These are phyloP conservation scores for Monilinia fructicola DNA, from an alignment of 2,329 filamentous ascomycete species.

Conservation along the genomic window DNA sequence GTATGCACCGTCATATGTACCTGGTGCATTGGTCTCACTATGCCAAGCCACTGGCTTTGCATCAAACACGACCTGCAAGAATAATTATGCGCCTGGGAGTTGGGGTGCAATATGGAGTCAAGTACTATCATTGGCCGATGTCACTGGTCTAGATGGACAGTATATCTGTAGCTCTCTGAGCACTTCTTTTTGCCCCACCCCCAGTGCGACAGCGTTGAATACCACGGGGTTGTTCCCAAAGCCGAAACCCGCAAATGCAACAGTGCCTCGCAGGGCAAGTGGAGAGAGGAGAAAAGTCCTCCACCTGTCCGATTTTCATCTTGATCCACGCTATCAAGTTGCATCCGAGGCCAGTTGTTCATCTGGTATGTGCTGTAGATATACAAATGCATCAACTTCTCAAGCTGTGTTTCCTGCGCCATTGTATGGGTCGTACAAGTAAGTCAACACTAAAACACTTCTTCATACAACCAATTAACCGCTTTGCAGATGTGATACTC, in stretches of 20 bases:
- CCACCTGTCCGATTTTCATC: constrained; percentile 56
- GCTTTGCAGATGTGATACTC: constrained; percentile 51
- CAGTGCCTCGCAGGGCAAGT: constrained; percentile 46
- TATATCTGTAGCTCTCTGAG: constrained; percentile 56
- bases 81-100: constrained; percentile 48
- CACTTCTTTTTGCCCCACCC: constrained; percentile 49
- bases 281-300: constrained; percentile 56
- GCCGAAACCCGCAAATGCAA: constrained; percentile 50
- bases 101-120: constrained; percentile 60
- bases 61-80: constrained; percentile 49
- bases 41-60: constrained; percentile 51
- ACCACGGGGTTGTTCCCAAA: constrained; percentile 50
- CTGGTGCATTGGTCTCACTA: constrained; percentile 51
- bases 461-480: constrained; percentile 12
- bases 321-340: constrained; percentile 55
- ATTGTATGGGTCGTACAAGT: constrained; percentile 53
- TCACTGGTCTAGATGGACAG: constrained; percentile 54
- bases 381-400: constrained; percentile 42
- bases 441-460: constrained; percentile 10
- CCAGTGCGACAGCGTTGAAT: constrained; percentile 47
- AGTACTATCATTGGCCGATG: constrained; percentile 53
- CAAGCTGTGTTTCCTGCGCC: constrained; percentile 49
- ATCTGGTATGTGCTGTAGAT: constrained; percentile 52
- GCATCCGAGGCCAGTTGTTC: constrained; percentile 55
- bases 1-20: constrained; percentile 49